A percentile compares a stretch with the other conserved stretches of the same genome.
phyloP scores from a whole-genome alignment of 345 rosid species.

The Eucalyptus tenuipes region DNA sequence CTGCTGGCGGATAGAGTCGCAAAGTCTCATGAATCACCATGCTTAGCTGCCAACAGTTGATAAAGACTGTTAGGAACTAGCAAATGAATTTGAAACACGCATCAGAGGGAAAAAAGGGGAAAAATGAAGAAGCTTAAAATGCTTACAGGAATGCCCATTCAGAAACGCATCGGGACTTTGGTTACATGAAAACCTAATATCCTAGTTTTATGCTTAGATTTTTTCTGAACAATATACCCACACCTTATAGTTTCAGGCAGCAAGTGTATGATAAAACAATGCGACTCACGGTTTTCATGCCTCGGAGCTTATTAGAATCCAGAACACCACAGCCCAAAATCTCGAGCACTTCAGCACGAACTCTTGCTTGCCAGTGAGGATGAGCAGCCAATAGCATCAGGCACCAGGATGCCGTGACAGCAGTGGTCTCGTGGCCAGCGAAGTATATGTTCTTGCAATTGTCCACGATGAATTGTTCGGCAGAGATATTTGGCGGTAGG shows the following conservation, averaged over 20 bases:
- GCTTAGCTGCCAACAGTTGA: conserved; percentile 2
- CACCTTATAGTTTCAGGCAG: not conserved
- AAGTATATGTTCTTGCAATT: conserved; percentile 43
- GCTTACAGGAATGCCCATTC: not conserved
- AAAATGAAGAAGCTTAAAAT: not conserved
- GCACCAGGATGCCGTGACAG: conserved; percentile 21
- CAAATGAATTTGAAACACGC: not conserved
- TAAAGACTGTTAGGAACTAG: not conserved
- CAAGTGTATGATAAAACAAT: not conserved
- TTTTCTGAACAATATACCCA: not conserved
- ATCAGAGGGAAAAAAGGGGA: not conserved
- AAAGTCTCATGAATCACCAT: conserved; percentile 24
- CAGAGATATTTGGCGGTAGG: not conserved
- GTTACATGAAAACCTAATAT: not conserved
- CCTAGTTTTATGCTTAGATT: not conserved
- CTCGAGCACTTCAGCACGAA: conserved; percentile 18
- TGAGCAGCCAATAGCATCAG: conserved; percentile 19
- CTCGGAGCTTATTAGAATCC: conserved; percentile 5
- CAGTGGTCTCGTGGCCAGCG: conserved; percentile 37
- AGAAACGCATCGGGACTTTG: not conserved
- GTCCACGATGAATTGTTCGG: conserved; percentile 20
- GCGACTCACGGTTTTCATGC: conserved; percentile 10
- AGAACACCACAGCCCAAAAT: not conserved
- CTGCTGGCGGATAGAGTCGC: conserved; percentile 21
- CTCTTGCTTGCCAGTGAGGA: conserved; percentile 38